phyloP scores from a whole-genome alignment of 116 monocot species.

The Zostera marina region DNA sequence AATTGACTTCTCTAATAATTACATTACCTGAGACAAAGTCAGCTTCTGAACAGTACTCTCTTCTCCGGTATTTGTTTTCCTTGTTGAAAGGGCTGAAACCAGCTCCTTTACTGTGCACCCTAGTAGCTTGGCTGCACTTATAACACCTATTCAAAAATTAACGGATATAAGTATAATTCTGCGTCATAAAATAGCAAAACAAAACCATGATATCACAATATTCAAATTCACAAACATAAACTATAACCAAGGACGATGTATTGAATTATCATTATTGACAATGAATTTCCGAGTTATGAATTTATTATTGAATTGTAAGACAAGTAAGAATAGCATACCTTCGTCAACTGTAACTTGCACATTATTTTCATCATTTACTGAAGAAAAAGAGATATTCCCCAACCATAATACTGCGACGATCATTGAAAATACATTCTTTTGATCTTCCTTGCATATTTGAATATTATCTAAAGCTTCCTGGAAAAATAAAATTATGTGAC shows the following conservation, averaged over 20 bases:
- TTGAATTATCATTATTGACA: no score
- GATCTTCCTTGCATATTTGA: slow-evolving; percentile 65
- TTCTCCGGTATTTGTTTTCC: slow-evolving; percentile 58
- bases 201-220: no score
- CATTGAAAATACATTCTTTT: slow-evolving; percentile 61
- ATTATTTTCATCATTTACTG: slow-evolving; percentile 72
- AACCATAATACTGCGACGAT: slow-evolving; percentile 68
- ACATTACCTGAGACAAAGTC: slow-evolving; percentile 52
- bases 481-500: no score
- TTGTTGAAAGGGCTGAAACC: slow-evolving; percentile 51
- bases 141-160: slow-evolving; percentile 16
- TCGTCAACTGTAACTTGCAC: slow-evolving; percentile 64
- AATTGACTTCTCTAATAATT: neutral
- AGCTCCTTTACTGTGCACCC: slow-evolving; percentile 37
- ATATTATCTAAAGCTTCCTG: slow-evolving; percentile 78
- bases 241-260: no score
- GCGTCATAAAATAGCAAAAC: no score
- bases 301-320: no score
- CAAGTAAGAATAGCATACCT: slow-evolving; percentile 13
- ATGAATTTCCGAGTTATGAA: no score
- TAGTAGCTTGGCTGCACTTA: slow-evolving; percentile 54
- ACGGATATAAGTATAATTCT: no score
- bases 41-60: slow-evolving; percentile 65
- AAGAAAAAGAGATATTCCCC: slow-evolving; percentile 56
- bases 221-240: no score